Base-by-base conservation (phyloP, 345 rosid species). In the Cardamine occulta region DNA sequence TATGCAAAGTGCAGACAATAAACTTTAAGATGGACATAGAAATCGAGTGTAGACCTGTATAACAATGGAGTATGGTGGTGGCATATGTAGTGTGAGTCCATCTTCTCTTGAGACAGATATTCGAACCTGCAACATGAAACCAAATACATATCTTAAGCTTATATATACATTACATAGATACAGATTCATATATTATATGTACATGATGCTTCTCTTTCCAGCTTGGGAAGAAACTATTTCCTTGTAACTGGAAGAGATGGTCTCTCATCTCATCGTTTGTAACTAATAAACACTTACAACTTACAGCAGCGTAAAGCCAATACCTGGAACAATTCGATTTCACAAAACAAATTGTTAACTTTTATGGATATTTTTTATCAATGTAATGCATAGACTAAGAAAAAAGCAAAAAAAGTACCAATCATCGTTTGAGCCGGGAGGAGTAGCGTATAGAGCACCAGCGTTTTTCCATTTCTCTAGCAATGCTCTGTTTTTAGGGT, bases 261-360 rank as follows among this genome's bases (percentile, higher is more conserved):
- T 21, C 23, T 21, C 23, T 21, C 99, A 95, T 95, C 80, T 92
- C 97, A 79, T 95, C 99, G 73, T 95, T 90, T 54, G 99, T 90
- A 45, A 92, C 90, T 63, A 92, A 65, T 77, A 92, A 88, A 85
- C 93, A 83, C 57, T 90, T 92, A 39, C 81, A 84, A 68, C 87
- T 86, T 74, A 95, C 99, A 17, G 99, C 93, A 24, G 98, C 98
- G 80, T 92, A 95, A 59, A 95, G 80, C 99, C 99, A 95, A 80
- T 90, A 95, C 97, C 97, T 93, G 82, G 7, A 74, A 56, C 61
- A 40, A 68, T 39, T 10, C 9, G 35, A 35, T 31, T 64, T 54
- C 32, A 21, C 23, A 21, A 21, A 21, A 21, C 23, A 21, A 21
- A 21, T 21, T 21, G 23, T 21, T 21, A 21, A 21, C 23, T 44